Evolutionary conservation across 2,329 filamentous ascomycete species (phyloP).

Genomic region (Colletotrichum trifolii): DNA sequence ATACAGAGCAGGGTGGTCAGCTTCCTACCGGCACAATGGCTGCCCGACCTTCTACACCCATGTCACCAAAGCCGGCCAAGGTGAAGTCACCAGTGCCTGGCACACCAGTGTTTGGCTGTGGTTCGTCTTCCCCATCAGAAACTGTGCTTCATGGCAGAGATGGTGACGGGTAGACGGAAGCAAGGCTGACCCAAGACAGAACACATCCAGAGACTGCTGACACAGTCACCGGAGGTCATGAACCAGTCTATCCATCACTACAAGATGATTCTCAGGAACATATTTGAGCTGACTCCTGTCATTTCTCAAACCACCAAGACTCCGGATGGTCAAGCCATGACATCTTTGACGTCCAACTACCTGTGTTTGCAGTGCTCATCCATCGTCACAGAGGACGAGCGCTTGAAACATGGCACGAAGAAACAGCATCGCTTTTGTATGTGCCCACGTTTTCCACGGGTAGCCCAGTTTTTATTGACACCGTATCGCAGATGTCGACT

Average conservation of each 20-base stretch:
- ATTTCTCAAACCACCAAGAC: conserved; percentile 73
- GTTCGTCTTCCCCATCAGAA: conserved; percentile 54
- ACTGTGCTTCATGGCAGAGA: conserved; percentile 3
- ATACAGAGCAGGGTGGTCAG: too few species aligned
- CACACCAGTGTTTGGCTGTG: conserved; percentile 71
- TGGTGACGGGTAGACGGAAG: conserved; percentile 13
- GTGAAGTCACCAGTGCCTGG: conserved; percentile 70
- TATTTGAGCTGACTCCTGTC: conserved; percentile 75
- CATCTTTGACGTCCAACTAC: conserved; percentile 74
- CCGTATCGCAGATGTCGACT: conserved; percentile 75
- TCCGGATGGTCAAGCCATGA: conserved; percentile 66
- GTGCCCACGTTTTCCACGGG: conserved; percentile 38
- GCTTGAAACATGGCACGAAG: conserved; percentile 73
- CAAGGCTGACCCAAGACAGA: conserved; percentile 57
- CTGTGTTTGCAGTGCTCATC: conserved; percentile 79
- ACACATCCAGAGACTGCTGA: conserved; percentile 76
- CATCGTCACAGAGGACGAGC: conserved; percentile 74
- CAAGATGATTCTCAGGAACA: conserved; percentile 75
- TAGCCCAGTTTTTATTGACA: conserved; percentile 35
- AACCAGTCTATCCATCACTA: conserved; percentile 78
- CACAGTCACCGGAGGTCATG: conserved; percentile 69
- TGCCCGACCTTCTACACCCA: conserved; percentile 59
- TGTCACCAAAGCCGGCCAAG: conserved; percentile 67
- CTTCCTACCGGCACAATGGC: conserved; percentile 50
- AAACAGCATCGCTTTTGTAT: conserved; percentile 81